Percentiles rank a stretch among this genome's conserved stretches.
Evolutionary conservation across 306 rosid genomes (phyloP).

Genomic region (Glycine tomentella): DNA sequence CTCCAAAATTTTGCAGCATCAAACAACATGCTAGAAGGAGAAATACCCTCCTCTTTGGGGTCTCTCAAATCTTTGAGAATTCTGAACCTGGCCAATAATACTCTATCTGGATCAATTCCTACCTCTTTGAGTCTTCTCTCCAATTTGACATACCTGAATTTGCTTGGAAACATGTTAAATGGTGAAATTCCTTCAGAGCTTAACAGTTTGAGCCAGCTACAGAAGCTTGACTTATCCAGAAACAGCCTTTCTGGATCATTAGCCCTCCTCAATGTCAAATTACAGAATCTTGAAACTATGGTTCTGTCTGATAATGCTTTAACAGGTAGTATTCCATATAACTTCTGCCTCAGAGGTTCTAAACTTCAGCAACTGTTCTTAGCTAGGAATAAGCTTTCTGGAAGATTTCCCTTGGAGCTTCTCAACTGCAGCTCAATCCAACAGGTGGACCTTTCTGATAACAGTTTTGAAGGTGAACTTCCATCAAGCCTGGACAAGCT

Average conservation of each 20-base stretch:
- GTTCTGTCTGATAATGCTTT: conserved; percentile 78
- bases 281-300: conserved; percentile 58
- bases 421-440: conserved; percentile 71
- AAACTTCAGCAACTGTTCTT: conserved; percentile 64
- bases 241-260: conserved; percentile 74
- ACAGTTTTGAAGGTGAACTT: conserved; percentile 67
- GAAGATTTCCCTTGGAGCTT: conserved; percentile 66
- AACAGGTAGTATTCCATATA: conserved; percentile 64
- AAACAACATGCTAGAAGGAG: conserved; percentile 75
- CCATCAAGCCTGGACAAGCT: conserved; percentile 61
- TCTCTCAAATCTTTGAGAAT: conserved; percentile 61
- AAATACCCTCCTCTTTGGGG: conserved; percentile 64
- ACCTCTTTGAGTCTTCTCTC: conserved; percentile 54
- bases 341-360: conserved; percentile 65
- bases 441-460: conserved; percentile 79
- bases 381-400: conserved; percentile 68
- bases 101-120: conserved; percentile 77
- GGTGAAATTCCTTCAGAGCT: conserved; percentile 74
- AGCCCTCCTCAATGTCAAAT: conserved; percentile 45
- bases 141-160: conserved; percentile 67
- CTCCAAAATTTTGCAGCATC: conserved; percentile 74
- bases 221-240: conserved; percentile 74
- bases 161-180: conserved; percentile 69
- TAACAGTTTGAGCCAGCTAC: conserved; percentile 61
- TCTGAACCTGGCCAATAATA: conserved; percentile 81